Percentiles rank a stretch among this genome's conserved stretches.
Conservation (phyloP, 192 early-diverging fungal species). For the Podila epicladia region DNA sequence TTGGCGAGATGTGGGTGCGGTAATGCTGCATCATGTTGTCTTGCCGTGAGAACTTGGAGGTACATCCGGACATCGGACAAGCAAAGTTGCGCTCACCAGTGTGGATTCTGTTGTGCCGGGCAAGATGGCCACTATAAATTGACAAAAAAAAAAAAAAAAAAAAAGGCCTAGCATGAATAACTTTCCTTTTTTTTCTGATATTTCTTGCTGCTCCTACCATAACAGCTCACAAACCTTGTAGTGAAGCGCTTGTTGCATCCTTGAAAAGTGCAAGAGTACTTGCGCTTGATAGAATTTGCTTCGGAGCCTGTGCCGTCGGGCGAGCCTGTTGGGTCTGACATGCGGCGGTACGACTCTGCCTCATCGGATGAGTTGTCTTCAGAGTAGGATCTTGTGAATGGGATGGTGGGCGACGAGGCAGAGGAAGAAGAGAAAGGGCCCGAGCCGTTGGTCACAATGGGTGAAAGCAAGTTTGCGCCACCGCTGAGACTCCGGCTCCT, state of each 20-base stretch:
- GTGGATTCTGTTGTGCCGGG: constrained; percentile 84
- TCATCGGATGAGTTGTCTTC: constrained; percentile 42
- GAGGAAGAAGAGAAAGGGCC: constrained; percentile 12
- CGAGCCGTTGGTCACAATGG: constrained; percentile 3
- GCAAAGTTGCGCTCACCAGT: constrained; percentile 84
- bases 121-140: constrained; percentile 74
- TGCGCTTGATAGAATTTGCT: constrained; percentile 62
- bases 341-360: constrained; percentile 21
- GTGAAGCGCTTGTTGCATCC: constrained; percentile 83
- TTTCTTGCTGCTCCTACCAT: neutral
- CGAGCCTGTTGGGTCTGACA: constrained; percentile 24
- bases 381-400: constrained; percentile 32
- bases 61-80: constrained; percentile 75
- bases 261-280: constrained; percentile 71
- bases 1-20: constrained; percentile 79
- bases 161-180: too few relatives aligned
- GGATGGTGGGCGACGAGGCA: constrained; percentile 17
- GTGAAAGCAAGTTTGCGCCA: constrained; percentile 16
- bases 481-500: constrained; percentile 44
- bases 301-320: neutral
- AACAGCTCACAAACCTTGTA: constrained; percentile 61
- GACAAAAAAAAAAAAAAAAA: too few relatives aligned
- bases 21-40: constrained; percentile 93
- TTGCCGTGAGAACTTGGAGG: constrained; percentile 79
- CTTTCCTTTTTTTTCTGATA: too few relatives aligned